Evolutionary conservation across 257 asterid genomes (phyloP).

Genomic region (Solanum paucissectum): DNA sequence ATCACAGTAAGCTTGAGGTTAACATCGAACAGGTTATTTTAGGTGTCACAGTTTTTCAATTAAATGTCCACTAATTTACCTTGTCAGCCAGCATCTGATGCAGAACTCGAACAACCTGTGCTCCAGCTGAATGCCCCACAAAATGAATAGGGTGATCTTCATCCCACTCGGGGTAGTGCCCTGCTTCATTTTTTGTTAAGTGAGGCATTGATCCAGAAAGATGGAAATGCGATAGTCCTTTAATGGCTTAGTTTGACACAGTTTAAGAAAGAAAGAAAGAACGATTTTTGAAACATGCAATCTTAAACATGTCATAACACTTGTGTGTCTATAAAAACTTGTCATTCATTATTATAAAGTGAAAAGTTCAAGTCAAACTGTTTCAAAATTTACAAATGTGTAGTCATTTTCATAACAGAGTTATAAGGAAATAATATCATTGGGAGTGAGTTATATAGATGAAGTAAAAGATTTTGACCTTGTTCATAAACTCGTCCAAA

Average conservation of each 20-base stretch:
- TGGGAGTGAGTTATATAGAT: neutral
- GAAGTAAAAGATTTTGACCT: slow-evolving; percentile 24
- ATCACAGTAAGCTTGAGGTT: neutral
- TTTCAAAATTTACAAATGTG: neutral
- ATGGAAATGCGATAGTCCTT: neutral
- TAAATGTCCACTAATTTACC: slow-evolving; percentile 19
- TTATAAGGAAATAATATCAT: neutral
- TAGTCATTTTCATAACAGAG: neutral
- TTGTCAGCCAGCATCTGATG: slow-evolving; percentile 96
- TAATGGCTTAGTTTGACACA: neutral
- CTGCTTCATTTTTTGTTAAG: slow-evolving; percentile 13
- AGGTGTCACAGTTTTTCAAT: neutral
- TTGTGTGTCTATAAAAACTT: neutral
- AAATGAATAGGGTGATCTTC: slow-evolving; percentile 87
- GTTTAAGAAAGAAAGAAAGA: neutral
- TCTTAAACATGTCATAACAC: neutral
- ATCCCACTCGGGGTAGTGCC: slow-evolving; percentile 88
- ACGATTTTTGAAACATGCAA: neutral
- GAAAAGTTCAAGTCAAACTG: neutral
- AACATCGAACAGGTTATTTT: neutral
- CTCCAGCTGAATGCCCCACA: slow-evolving; percentile 95
- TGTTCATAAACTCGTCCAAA: slow-evolving; percentile 58
- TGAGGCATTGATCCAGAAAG: neutral
- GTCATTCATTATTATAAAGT: neutral
- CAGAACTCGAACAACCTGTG: slow-evolving; percentile 74